phyloP scores from a whole-genome alignment of 768 basidiomycete genomes.

The Lyophyllum semitale region DNA sequence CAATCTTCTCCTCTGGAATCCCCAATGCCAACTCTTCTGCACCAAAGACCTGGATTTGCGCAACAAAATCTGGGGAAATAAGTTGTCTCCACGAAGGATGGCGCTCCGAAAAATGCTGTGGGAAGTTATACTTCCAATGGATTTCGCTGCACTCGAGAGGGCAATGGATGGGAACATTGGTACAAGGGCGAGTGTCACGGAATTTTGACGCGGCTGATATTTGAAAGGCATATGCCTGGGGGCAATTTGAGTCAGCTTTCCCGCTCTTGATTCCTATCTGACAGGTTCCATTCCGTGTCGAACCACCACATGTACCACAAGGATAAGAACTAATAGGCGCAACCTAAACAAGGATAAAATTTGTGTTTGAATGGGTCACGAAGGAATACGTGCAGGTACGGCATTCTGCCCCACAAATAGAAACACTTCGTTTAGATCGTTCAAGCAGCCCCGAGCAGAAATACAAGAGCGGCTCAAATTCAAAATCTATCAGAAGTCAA shows the following conservation, averaged over 20 bases:
- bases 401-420: no score
- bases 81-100: not conserved
- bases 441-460: no score
- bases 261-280: no score
- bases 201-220: not conserved
- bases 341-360: no score
- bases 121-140: not conserved
- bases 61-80: not conserved
- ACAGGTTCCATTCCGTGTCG: no score
- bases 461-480: no score
- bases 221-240: not conserved
- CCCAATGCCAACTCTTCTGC: not conserved
- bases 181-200: not conserved
- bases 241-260: not conserved
- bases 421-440: no score
- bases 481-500: no score
- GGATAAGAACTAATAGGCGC: no score
- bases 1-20: not conserved
- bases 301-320: no score
- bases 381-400: no score
- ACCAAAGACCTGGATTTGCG: not conserved
- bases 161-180: not conserved
- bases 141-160: not conserved
- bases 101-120: not conserved
- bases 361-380: no score